Percentiles rank a stretch among this genome's conserved stretches.
phyloP scores from a whole-genome alignment of 352 stramenopile species.

The Pythium insidiosum region DNA sequence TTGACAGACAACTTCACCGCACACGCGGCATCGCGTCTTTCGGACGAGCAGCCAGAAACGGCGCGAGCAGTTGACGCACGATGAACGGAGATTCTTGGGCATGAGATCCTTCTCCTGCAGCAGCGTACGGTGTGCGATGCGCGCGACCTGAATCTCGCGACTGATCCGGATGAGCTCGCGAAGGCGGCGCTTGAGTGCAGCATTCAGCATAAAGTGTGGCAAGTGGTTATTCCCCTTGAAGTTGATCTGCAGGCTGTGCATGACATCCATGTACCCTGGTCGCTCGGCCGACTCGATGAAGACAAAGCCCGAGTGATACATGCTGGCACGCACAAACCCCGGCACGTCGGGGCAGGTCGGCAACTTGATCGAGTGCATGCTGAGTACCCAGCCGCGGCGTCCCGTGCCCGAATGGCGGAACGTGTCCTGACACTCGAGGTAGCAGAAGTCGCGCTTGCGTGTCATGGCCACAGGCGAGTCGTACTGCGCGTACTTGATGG shows the following conservation, averaged over 20 bases:
- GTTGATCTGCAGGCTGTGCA: slow-evolving; percentile 81
- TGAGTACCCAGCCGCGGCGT: slow-evolving; percentile 63
- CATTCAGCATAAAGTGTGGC: slow-evolving; percentile 58
- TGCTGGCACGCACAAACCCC: slow-evolving; percentile 62
- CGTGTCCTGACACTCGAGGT: slow-evolving; percentile 71
- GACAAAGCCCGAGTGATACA: slow-evolving; percentile 78
- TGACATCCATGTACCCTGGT: slow-evolving; percentile 76
- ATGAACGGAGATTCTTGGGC: slow-evolving; percentile 43
- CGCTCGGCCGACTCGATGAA: slow-evolving; percentile 75
- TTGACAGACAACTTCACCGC: slow-evolving; percentile 68
- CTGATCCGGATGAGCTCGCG: slow-evolving; percentile 54
- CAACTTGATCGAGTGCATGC: slow-evolving; percentile 82
- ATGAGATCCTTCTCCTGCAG: slow-evolving; percentile 58
- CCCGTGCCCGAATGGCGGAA: slow-evolving; percentile 67
- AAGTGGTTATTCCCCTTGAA: slow-evolving; percentile 67
- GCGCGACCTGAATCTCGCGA: slow-evolving; percentile 50
- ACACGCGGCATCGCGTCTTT: slow-evolving; percentile 67
- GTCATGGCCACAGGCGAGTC: slow-evolving; percentile 51
- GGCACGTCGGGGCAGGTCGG: slow-evolving; percentile 62
- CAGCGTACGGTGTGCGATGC: slow-evolving; percentile 49
- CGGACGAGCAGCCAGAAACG: slow-evolving; percentile 67
- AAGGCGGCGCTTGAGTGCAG: slow-evolving; percentile 53
- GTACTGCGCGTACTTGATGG: slow-evolving; percentile 63
- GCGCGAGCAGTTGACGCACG: slow-evolving; percentile 51
- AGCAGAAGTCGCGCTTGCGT: slow-evolving; percentile 58